Base-by-base conservation (phyloP, 1,284 basidiomycete genomes). In the Puccinia polysora region DNA sequence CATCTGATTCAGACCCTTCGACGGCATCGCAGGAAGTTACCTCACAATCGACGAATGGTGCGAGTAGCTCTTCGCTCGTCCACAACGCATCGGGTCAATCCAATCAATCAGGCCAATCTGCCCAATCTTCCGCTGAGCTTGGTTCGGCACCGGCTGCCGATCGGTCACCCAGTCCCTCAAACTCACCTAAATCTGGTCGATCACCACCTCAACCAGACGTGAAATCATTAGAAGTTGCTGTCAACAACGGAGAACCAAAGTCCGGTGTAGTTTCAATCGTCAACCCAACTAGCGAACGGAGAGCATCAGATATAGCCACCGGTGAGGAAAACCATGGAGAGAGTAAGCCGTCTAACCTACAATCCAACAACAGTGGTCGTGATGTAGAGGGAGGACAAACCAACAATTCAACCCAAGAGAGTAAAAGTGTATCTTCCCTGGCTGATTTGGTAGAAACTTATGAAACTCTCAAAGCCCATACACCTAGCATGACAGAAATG, bases 401-500 rank as follows among this genome's bases (percentile, higher is more conserved):
- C 7, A 52, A 14, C 30, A 28, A 64, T 12, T 45, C 32, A 23
- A 18, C 45, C 7, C 62, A 53, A 52, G 49, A 55, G 50, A 53
- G 6, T 36, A 65, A 60, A 79, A 78, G 79, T 84, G 93, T 86
- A 68, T 88, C 88, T 53, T 90, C 89, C 53, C 80, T 99, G 77
- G 90, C 91, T 18, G 94, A 97, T 79, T 84, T 99, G 65, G 94
- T 97, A 50, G 87, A 89, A 38, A 94, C 91, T 58, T 98, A 97
- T 79, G 95, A 97, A 82, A 89, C 86, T 59, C 92, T 78, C 91
- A 75, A 98, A 95, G 81, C 91, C 94, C 69, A 63, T 30, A 59
- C 56, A 34, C 60, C 69, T 20, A 90, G 91, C 75, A 87, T 94
- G 79, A 86, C 74, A 12, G 67, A 73, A 34, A 75, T 96, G 53